Base-by-base conservation (phyloP, 805 yeast species). In the Pichia nakasei region DNA sequence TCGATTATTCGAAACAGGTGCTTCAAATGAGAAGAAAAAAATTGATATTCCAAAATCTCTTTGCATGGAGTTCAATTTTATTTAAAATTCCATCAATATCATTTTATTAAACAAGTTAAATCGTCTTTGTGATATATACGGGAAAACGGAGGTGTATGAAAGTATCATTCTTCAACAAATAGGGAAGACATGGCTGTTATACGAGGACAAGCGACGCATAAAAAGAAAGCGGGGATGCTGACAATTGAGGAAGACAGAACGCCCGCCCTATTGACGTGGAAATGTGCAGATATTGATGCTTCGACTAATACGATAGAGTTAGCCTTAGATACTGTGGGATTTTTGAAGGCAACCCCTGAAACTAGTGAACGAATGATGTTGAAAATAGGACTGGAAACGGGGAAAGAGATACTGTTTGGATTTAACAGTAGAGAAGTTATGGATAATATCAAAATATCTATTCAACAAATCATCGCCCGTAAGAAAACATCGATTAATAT, bases 391-490 rank as follows among this genome's bases (percentile, higher is more conserved):
- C 40, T 61, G 26, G 48, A 46, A 40, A 22, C 52, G 43, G 41
- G 52, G 8, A 44, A 50, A 27, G 56, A 60, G 36, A 65, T 66
- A 22, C 61, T 74, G 35, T 77, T 88, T 48, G 69, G 82, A 1
- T 85, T 87, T 62, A 78, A 76, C 44, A 82, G 78, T 55, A 67
- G 93, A 40, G 76, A 77, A 18, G 82, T 84, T 8, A 83, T 88
- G 86, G 86, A 83, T 49, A 75, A 72, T 48, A 78, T 81, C 47
- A 85, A 82, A 55, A 76, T 73, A 31, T 69, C 82, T 0, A 62
- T 84, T 12, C 87, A 82, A 52, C 79, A 80, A 41, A 78, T 79
- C 31, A 77, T 82, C 13, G 80, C 87, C 0, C 66, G 91, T 49
- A 77, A 73, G 56, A 76, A 76, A 53, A 73, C 83, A 7, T 69